Base-by-base conservation (phyloP, 177 flowering plant species). In the Telopea speciosissima region DNA sequence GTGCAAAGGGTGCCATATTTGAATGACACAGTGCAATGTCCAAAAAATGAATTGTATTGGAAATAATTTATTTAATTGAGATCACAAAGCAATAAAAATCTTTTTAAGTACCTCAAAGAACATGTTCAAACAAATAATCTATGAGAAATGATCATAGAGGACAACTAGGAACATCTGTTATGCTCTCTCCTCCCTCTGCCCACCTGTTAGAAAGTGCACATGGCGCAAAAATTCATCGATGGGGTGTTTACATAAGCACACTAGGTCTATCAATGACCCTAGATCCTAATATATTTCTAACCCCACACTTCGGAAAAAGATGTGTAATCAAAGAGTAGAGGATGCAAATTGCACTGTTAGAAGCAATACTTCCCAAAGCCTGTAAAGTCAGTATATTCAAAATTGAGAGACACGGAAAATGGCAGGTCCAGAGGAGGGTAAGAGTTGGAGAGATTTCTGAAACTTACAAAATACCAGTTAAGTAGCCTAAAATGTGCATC, bases 391-490 rank as follows among this genome's bases (percentile, higher is more conserved):
- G 11, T n/a, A 31, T 25, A 8, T 19, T 66, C 58, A 66, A 66
- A 5, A 65, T 17, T 26, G 40, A 65, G 40, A 28, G 17, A 54
- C 42, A 23, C 42, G 40, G 16, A 24, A 21, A 40, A 28, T 61
- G 12, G 24, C 65, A 64, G 17, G 26, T 7, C 63, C 0, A 8
- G 36, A 26, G 54, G 54, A 49, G 14, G 54, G 54, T 13, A 49
- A 49, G 45, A 54, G 49, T 22, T 11, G 13, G 65, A 31, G 65
- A 25, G 60, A 31, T 56, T 40, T 24, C 28, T 66, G 66, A 68
- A 67, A 85, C 98, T 93, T 83, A 93, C 99, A 83, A 87, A 31
- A 89, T 16, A 68, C 98, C 99, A 65, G 90, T 79, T 21, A 93
- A 80, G 79, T 93, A 96, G 66, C 87, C 96, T 64, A 83, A 68